phyloP scores from a whole-genome alignment of 805 yeast genomes.

The Jamesozyma jinghongensis region DNA sequence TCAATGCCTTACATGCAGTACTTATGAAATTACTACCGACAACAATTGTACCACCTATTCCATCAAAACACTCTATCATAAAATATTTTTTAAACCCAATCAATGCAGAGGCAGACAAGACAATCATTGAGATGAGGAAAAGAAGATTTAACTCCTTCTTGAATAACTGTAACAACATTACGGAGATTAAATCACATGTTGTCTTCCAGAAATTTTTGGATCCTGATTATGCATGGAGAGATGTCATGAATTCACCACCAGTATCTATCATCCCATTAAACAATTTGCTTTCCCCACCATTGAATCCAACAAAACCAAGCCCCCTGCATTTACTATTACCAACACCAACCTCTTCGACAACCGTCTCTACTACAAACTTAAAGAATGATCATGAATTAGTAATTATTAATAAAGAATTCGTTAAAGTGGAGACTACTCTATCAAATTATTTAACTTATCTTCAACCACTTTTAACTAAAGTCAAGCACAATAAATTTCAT shows the following conservation, averaged over 20 bases:
- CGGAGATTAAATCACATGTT: slow-evolving; percentile 45
- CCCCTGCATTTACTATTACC: slow-evolving; percentile 58
- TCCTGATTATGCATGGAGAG: slow-evolving; percentile 78
- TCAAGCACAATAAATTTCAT: slow-evolving; percentile 26
- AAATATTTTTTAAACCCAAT: slow-evolving; percentile 37
- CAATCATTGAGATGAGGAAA: slow-evolving; percentile 57
- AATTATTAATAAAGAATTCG: slow-evolving; percentile 4
- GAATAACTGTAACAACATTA: slow-evolving; percentile 58
- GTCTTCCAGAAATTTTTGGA: slow-evolving; percentile 73
- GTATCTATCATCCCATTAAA: slow-evolving; percentile 44
- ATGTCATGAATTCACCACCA: slow-evolving; percentile 53
- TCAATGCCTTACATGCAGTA: slow-evolving; percentile 69
- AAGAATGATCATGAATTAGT: slow-evolving; percentile 1
- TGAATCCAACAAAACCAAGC: slow-evolving; percentile 47
- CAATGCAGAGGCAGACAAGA: slow-evolving; percentile 35
- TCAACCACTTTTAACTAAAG: slow-evolving; percentile 21
- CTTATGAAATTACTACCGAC: slow-evolving; percentile 71
- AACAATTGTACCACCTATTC: slow-evolving; percentile 84
- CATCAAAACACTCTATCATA: slow-evolving; percentile 66
- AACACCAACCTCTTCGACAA: slow-evolving; percentile 36
- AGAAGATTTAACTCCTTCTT: slow-evolving; percentile 69
- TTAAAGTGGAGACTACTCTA: slow-evolving; percentile 32
- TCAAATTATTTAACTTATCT: slow-evolving; percentile 26
- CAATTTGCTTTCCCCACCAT: slow-evolving; percentile 51
- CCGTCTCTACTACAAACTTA: background rate